Conservation (phyloP, 2,329 filamentous ascomycete genomes). For the Penicillium sp. region DNA sequence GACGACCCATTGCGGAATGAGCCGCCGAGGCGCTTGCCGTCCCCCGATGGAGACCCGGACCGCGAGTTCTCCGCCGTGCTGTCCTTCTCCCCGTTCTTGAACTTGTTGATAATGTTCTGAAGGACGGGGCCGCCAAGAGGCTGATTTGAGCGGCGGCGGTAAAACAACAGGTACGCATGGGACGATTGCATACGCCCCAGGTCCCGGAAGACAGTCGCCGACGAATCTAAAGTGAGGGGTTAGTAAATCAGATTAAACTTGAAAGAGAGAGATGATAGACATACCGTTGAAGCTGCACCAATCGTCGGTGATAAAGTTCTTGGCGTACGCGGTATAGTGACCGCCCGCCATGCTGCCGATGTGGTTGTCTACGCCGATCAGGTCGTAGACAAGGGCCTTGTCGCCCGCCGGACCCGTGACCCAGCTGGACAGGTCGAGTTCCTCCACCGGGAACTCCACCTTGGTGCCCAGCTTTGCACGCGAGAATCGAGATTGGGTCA, state of each 20-base stretch:
- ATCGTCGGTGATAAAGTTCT: constrained; percentile 82
- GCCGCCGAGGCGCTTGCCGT: constrained; percentile 84
- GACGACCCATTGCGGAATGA: constrained; percentile 88
- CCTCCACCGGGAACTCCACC: constrained; percentile 89
- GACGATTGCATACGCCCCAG: constrained; percentile 48
- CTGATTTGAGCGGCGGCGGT: constrained; percentile 75
- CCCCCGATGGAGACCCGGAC: constrained; percentile 64
- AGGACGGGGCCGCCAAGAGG: constrained; percentile 81
- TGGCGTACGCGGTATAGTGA: constrained; percentile 93
- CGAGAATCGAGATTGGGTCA: constrained; percentile 57
- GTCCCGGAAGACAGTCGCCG: constrained; percentile 51
- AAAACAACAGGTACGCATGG: constrained; percentile 92
- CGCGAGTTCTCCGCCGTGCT: constrained; percentile 46
- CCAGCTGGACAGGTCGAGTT: constrained; percentile 76
- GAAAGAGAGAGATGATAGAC: constrained; percentile 3
- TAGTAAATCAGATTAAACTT: constrained; percentile 35
- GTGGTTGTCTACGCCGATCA: constrained; percentile 95
- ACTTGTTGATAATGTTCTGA: constrained; percentile 67
- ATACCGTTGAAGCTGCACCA: constrained; percentile 98
- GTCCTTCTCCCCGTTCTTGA: constrained; percentile 55
- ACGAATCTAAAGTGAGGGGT: constrained; percentile 52
- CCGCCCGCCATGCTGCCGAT: constrained; percentile 91
- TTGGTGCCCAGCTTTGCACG: constrained; percentile 88
- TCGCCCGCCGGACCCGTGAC: constrained; percentile 79
- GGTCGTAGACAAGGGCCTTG: constrained; percentile 83